phyloP scores from a whole-genome alignment of 176 grass and related monocot species.

The Oryza glaberrima region DNA sequence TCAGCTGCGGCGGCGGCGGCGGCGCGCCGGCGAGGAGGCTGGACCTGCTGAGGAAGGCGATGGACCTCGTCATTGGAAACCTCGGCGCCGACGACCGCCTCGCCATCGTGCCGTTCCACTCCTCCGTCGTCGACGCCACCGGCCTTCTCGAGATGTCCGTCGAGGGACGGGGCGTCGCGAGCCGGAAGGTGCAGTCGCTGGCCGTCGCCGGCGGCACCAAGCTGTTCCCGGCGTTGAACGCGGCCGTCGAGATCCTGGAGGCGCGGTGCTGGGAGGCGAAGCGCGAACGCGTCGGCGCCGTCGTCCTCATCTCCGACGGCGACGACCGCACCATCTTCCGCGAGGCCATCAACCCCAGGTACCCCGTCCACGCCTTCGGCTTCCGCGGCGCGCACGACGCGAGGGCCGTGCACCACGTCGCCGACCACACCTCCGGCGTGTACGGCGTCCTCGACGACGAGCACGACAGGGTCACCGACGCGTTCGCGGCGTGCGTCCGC shows the following conservation, averaged over 20 bases:
- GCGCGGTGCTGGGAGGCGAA: neutral
- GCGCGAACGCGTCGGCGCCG: neutral
- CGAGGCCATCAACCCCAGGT: neutral
- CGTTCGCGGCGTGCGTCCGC: neutral
- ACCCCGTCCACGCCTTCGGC: neutral
- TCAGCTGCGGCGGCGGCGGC: neutral
- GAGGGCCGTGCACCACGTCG: neutral
- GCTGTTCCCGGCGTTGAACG: neutral
- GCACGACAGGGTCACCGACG: neutral
- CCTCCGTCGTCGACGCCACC: neutral
- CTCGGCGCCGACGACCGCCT: neutral
- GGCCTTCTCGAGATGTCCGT: neutral
- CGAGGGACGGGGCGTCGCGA: neutral
- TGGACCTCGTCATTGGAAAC: neutral
- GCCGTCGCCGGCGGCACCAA: neutral
- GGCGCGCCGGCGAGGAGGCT: neutral
- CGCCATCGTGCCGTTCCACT: constrained; percentile 9
- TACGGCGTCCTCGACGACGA: neutral
- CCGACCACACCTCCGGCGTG: neutral
- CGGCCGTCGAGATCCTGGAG: neutral
- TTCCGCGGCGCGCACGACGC: neutral
- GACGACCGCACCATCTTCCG: constrained; percentile 1
- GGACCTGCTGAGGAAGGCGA: neutral
- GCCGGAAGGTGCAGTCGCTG: neutral
- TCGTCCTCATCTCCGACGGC: neutral